phyloP scores from a whole-genome alignment of 108 stramenopile species.

The Stephanodiscus triporus region DNA sequence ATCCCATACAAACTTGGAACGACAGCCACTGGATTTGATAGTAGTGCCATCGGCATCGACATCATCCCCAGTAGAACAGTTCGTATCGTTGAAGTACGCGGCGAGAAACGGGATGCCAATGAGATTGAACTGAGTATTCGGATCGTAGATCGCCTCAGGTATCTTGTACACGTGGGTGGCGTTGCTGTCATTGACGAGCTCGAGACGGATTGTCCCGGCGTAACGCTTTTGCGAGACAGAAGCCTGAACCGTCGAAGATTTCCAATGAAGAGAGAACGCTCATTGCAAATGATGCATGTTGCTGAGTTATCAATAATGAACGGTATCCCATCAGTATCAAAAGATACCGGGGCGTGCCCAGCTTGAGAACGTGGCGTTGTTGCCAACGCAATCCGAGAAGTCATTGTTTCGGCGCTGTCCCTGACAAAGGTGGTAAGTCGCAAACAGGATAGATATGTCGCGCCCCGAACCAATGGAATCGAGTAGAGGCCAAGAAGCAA shows the following conservation, averaged over 20 bases:
- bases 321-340: not conserved
- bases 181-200: not conserved
- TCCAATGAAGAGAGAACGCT: not conserved
- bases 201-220: not conserved
- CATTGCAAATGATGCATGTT: not conserved
- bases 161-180: not conserved
- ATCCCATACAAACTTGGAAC: not conserved
- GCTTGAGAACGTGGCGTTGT: not conserved
- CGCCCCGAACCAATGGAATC: not conserved
- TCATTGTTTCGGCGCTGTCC: not conserved
- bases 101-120: not conserved
- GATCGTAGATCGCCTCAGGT: not conserved
- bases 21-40: not conserved
- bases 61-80: not conserved
- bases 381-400: not conserved
- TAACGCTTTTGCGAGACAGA: not conserved
- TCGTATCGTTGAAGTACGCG: too few species aligned
- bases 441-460: not conserved
- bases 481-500: not conserved
- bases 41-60: not conserved
- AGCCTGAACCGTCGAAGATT: not conserved
- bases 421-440: not conserved
- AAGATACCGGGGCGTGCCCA: not conserved
- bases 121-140: not conserved
- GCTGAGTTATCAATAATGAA: constrained; percentile 1